Base-by-base conservation (phyloP, 1,139 yeast species). In the Hemisphaericaspora xylofermentans region DNA sequence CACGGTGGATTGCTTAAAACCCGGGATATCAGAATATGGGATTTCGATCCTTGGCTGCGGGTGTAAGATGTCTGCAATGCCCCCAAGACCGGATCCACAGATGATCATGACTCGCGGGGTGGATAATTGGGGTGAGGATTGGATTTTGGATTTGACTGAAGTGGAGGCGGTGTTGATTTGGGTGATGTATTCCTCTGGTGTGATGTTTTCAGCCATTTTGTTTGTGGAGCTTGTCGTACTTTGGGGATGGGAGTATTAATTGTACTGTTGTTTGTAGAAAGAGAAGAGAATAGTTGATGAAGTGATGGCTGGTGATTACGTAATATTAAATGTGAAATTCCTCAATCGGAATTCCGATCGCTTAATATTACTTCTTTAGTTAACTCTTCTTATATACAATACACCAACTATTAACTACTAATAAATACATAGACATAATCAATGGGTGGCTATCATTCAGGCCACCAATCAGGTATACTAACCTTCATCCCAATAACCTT, bases 1-100 rank as follows among this genome's bases (percentile, higher is more conserved):
- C 2, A 91, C 96, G 0, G 98, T 91, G 2, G 96, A 85, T 1
- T 66, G 58, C 55, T 76, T 77, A 63, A 91, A 91, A 1, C 94
- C 88, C 0, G 98, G 97, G 39, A 93, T 86, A 1, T 75, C 71
- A 5, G 61, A 53, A 58, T 89, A 93, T 1, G 82, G 66, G 26
- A 93, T 71, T 51, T 74, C 78, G 32, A 77, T 60, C 41, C 58
- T 61, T 36, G 76, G 60, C 36, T 63, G 66, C 1, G 66, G 53
- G 27, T 64, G 61, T 44, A 84, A 58, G 47, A 73, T 63, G 39
- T 78, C 68, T 1, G 93, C 84, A 40, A 93, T 83, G 0, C 95
- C 95, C 8, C 96, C 95, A 13, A 93, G 71, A 0, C 98, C 98
- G 3, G 97, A 88, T 5, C 98, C 98, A 66, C 98, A 91, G 39